Conservation (phyloP, 1,284 basidiomycete genomes). For the Sanghuangporus sanghuang region DNA sequence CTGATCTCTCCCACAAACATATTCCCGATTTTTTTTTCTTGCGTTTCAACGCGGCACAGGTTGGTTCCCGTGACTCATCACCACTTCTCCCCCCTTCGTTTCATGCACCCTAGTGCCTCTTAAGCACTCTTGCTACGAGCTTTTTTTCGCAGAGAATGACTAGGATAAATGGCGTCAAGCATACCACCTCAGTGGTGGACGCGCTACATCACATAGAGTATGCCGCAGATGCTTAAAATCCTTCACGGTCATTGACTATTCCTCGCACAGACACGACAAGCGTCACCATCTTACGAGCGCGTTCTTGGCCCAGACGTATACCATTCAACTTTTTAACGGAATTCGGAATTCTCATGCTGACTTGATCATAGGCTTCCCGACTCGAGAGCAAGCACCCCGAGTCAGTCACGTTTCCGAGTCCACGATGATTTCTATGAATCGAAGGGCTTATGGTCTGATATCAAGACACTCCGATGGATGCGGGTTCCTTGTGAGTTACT, state of each 20-base stretch:
- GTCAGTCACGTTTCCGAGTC: neutral
- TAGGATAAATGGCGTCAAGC: conserved; percentile 3
- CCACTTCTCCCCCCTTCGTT: neutral
- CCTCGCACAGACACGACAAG: conserved; percentile 40
- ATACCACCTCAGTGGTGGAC: conserved; percentile 16
- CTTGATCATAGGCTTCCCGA: conserved; percentile 4
- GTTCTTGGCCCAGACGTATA: conserved; percentile 59
- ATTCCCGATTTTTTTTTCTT: too few species aligned
- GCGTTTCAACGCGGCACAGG: too few species aligned
- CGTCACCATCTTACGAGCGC: conserved; percentile 55
- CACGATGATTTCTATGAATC: conserved; percentile 15
- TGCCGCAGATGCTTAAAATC: conserved; percentile 12
- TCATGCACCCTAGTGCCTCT: neutral
- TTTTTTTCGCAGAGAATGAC: neutral
- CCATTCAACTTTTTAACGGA: conserved; percentile 2
- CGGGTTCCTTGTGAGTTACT: conserved; percentile 59
- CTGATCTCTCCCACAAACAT: neutral
- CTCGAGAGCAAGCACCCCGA: conserved; percentile 11
- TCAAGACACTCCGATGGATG: conserved; percentile 64
- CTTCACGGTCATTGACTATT: neutral
- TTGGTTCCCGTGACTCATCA: neutral
- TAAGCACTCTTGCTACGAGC: neutral
- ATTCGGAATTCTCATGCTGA: neutral
- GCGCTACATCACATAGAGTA: conserved; percentile 32
- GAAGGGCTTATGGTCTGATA: conserved; percentile 20